Evolutionary conservation across 768 basidiomycete genomes (phyloP).

Genomic region (Tephrocybe sp.): DNA sequence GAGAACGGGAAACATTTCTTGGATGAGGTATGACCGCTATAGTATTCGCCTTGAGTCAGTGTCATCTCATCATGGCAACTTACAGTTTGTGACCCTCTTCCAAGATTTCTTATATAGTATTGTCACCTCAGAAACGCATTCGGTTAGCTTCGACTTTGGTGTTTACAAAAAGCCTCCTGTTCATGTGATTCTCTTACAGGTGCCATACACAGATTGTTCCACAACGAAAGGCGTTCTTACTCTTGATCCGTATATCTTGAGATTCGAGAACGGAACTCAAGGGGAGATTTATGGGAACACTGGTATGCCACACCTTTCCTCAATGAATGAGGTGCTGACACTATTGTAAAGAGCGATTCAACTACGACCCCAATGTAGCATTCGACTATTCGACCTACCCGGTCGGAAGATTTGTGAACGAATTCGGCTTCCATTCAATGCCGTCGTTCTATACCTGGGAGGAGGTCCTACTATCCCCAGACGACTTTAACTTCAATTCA

Average conservation of each 20-base stretch:
- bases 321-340: not conserved
- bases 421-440: conserved; percentile 66
- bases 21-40: conserved; percentile 38
- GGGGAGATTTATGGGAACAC: conserved; percentile 56
- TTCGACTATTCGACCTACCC: conserved; percentile 56
- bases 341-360: conserved; percentile 45
- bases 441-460: conserved; percentile 63
- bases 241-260: conserved; percentile 50
- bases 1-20: conserved; percentile 46
- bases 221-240: conserved; percentile 57
- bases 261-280: conserved; percentile 47
- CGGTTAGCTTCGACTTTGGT: conserved; percentile 27
- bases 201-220: conserved; percentile 59
- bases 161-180: not conserved
- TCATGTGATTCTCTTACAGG: conserved; percentile 23
- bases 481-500: conserved; percentile 57
- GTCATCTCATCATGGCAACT: not conserved
- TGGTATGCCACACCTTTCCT: conserved; percentile 27
- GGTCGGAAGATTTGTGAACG: conserved; percentile 51
- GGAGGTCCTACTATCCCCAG: conserved; percentile 47
- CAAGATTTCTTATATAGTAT: conserved; percentile 49
- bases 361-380: conserved; percentile 50
- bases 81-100: conserved; percentile 43
- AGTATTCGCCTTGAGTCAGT: not conserved
- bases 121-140: conserved; percentile 46